phyloP scores from a whole-genome alignment of 805 yeast genomes.

The Vanderwaltozyma tropicalis region DNA sequence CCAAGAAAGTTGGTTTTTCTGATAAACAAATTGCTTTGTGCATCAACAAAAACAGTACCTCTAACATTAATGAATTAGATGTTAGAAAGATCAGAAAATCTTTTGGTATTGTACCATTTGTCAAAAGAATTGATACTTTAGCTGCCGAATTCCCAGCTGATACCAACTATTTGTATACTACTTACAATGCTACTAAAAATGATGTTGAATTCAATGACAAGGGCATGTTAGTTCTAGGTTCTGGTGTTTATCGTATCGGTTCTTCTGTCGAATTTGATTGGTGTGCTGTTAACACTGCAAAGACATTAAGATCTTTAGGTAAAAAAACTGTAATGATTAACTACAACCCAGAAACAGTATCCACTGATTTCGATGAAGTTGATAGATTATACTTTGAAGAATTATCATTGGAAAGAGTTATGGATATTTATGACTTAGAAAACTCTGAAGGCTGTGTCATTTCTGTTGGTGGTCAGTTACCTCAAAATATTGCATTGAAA shows the following conservation, averaged over 20 bases:
- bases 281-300: constrained; percentile 97
- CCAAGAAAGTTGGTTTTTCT: constrained; percentile 91
- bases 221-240: constrained; percentile 91
- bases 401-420: constrained; percentile 86
- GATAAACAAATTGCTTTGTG: constrained; percentile 85
- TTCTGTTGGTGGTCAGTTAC: constrained; percentile 95
- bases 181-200: constrained; percentile 81
- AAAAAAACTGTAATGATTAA: constrained; percentile 91
- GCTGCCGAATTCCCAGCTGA: constrained; percentile 98
- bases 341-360: constrained; percentile 97
- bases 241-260: constrained; percentile 99
- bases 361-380: constrained; percentile 96
- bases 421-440: constrained; percentile 95
- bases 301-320: constrained; percentile 81
- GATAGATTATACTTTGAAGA: constrained; percentile 96
- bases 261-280: constrained; percentile 98
- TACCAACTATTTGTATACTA: constrained; percentile 89
- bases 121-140: constrained; percentile 94
- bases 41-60: constrained; percentile 39
- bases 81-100: constrained; percentile 76
- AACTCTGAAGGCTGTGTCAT: constrained; percentile 84
- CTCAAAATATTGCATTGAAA: constrained; percentile 88
- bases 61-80: constrained; percentile 49
- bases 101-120: constrained; percentile 84
- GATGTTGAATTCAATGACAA: constrained; percentile 81